phyloP scores from a whole-genome alignment of 331 rosid genomes.

The Malus hybrid region DNA sequence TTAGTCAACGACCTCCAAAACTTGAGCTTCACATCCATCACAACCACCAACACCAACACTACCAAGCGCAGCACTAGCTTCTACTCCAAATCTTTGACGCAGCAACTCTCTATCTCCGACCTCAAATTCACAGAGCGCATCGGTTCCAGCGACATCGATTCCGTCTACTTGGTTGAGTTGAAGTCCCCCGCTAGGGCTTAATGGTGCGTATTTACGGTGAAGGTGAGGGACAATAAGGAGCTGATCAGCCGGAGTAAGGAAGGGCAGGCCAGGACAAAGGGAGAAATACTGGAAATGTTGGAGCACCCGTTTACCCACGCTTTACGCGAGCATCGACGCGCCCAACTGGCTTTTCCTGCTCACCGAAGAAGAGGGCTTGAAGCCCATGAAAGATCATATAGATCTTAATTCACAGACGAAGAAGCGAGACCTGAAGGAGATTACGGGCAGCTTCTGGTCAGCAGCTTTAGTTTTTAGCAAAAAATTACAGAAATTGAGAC shows the following conservation, averaged over 20 bases:
- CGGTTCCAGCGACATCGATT: slow-evolving; percentile 72
- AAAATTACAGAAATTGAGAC: slow-evolving; percentile 93
- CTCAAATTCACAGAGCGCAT: slow-evolving; percentile 51
- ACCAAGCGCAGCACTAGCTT: slow-evolving; percentile 61
- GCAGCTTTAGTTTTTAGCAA: slow-evolving; percentile 92
- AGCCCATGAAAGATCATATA: slow-evolving; percentile 83
- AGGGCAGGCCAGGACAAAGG: slow-evolving; percentile 66
- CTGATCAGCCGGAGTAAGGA: slow-evolving; percentile 63
- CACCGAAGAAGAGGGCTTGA: slow-evolving; percentile 37
- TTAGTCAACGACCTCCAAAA: slow-evolving; percentile 71
- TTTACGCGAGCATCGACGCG: slow-evolving; percentile 48
- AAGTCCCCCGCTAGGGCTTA: slow-evolving; percentile 12
- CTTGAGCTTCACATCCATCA: slow-evolving; percentile 63
- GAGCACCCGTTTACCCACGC: slow-evolving; percentile 80
- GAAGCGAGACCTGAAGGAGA: slow-evolving; percentile 82
- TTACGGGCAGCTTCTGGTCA: slow-evolving; percentile 34
- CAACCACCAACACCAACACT: slow-evolving; percentile 11
- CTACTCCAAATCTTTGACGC: slow-evolving; percentile 48
- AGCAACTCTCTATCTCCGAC: slow-evolving; percentile 50
- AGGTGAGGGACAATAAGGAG: slow-evolving; percentile 76
- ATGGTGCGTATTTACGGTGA: slow-evolving; percentile 44
- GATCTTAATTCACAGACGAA: slow-evolving; percentile 82
- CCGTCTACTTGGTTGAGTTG: slow-evolving; percentile 58
- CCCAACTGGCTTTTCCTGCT: slow-evolving; percentile 25
- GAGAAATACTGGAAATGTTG: slow-evolving; percentile 56